A percentile compares a stretch with the other conserved stretches of the same genome.
Conservation (phyloP, 1,139 yeast species). For the Debaryomyces singareniensis region DNA sequence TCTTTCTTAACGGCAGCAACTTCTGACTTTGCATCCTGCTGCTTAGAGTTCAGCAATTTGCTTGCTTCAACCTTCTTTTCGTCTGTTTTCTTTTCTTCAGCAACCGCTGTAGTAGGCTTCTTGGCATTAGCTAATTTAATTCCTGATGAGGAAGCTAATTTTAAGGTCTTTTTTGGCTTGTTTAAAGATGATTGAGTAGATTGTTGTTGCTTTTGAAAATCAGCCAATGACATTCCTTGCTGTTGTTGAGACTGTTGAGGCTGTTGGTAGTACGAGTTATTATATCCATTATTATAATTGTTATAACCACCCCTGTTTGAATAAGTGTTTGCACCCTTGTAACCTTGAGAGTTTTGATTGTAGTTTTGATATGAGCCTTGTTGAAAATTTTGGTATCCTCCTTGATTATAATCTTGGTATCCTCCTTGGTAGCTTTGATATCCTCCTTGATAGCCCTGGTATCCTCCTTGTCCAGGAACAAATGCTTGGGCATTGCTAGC, state of each 20-base stretch:
- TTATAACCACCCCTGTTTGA: slow-evolving; percentile 18
- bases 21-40: slow-evolving; percentile 8
- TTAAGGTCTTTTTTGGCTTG: slow-evolving; percentile 59
- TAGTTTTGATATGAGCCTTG: slow-evolving; percentile 8
- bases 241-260: slow-evolving; percentile 14
- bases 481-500: slow-evolving; percentile 38
- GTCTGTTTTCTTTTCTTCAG: slow-evolving; percentile 10
- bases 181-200: slow-evolving; percentile 32
- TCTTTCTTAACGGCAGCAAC: slow-evolving; percentile 4
- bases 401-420: slow-evolving; percentile 19
- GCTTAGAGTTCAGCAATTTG: slow-evolving; percentile 4
- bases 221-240: slow-evolving; percentile 79
- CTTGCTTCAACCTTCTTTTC: slow-evolving; percentile 3
- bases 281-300: slow-evolving; percentile 18
- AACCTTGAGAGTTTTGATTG: slow-evolving; percentile 16
- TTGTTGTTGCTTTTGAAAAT: slow-evolving; percentile 70
- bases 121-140: slow-evolving; percentile 62
- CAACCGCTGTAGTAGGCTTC: slow-evolving; percentile 25
- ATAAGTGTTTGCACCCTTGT: slow-evolving; percentile 17
- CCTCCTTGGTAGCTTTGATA: slow-evolving; percentile 12
- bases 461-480: slow-evolving; percentile 25
- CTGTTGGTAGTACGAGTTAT: slow-evolving; percentile 6
- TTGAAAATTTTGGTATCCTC: slow-evolving; percentile 17
- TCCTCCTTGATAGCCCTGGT: slow-evolving; percentile 15
- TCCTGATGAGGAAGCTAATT: slow-evolving; percentile 59